phyloP scores from a whole-genome alignment of 768 basidiomycete genomes.

The Pholiota molesta region DNA sequence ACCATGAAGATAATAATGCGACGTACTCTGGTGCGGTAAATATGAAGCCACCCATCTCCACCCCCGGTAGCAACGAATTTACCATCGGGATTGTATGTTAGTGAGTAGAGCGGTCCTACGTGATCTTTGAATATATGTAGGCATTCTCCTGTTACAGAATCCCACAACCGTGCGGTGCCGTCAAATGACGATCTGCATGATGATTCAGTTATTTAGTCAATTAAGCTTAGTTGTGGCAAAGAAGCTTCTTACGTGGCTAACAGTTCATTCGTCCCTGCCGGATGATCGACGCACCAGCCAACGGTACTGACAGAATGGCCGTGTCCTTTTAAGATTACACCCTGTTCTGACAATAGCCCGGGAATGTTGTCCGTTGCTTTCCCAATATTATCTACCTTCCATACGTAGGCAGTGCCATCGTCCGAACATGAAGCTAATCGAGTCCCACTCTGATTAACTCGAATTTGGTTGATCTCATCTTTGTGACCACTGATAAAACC shows the following conservation, averaged over 20 bases:
- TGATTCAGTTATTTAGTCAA: conserved; percentile 3
- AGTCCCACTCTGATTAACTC: conserved; percentile 65
- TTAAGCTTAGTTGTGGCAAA: neutral
- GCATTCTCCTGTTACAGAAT: conserved; percentile 77
- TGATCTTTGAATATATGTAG: conserved; percentile 73
- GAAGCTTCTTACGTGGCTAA: conserved; percentile 66
- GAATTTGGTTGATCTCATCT: conserved; percentile 80
- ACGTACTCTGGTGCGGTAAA: conserved; percentile 71
- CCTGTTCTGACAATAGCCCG: conserved; percentile 40
- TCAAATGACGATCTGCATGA: conserved; percentile 75
- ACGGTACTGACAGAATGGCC: conserved; percentile 64
- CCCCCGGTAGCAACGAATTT: conserved; percentile 75
- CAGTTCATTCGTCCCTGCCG: conserved; percentile 56
- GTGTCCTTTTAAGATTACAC: conserved; percentile 63
- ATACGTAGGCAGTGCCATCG: conserved; percentile 77
- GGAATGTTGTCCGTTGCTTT: conserved; percentile 41
- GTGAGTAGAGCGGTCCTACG: conserved; percentile 68
- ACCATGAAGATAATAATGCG: conserved; percentile 2
- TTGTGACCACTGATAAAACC: conserved; percentile 60
- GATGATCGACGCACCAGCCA: conserved; percentile 65
- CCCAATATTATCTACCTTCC: conserved; percentile 60
- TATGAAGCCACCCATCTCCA: conserved; percentile 74
- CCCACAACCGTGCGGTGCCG: conserved; percentile 80
- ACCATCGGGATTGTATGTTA: conserved; percentile 78
- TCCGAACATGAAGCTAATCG: conserved; percentile 82